Conservation (phyloP, 768 basidiomycete genomes). For the Suillus weaverae region DNA sequence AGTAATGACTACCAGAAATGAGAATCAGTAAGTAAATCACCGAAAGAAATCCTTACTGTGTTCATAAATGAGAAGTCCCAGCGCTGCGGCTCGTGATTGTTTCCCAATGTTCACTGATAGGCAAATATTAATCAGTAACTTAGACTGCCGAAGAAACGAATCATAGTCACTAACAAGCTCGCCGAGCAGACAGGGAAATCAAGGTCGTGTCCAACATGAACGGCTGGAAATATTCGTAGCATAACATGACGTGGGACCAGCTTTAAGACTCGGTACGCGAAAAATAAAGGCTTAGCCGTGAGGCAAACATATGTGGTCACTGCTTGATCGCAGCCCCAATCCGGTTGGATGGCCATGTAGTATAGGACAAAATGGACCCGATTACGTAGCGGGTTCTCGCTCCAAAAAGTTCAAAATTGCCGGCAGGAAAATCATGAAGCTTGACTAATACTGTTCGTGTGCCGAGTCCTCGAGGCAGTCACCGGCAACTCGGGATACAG, state of each 20-base stretch:
- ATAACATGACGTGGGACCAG: background rate
- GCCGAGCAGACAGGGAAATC: background rate
- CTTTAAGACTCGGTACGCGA: background rate
- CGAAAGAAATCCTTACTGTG: constrained; percentile 6
- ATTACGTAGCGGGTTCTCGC: constrained; percentile 5
- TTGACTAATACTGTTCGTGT: background rate
- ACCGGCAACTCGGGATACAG: constrained; percentile 1
- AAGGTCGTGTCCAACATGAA: background rate
- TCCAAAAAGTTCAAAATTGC: background rate
- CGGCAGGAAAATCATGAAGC: constrained; percentile 2
- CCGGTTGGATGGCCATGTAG: constrained; percentile 1
- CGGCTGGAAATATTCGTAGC: background rate
- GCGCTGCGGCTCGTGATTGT: constrained; percentile 12
- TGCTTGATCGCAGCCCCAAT: constrained; percentile 1
- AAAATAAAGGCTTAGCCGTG: background rate
- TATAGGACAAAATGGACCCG: background rate
- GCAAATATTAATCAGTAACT: background rate
- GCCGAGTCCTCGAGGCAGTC: constrained; percentile 1
- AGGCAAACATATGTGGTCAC: constrained; percentile 1
- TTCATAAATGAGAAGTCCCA: constrained; percentile 16
- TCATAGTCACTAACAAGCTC: background rate
- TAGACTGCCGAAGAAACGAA: background rate
- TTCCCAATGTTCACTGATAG: constrained; percentile 11
- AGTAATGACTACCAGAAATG: constrained; percentile 7
- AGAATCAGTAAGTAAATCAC: background rate